Evolutionary conservation across 768 basidiomycete genomes (phyloP).

Genomic region (Cystobasidium tubakii): DNA sequence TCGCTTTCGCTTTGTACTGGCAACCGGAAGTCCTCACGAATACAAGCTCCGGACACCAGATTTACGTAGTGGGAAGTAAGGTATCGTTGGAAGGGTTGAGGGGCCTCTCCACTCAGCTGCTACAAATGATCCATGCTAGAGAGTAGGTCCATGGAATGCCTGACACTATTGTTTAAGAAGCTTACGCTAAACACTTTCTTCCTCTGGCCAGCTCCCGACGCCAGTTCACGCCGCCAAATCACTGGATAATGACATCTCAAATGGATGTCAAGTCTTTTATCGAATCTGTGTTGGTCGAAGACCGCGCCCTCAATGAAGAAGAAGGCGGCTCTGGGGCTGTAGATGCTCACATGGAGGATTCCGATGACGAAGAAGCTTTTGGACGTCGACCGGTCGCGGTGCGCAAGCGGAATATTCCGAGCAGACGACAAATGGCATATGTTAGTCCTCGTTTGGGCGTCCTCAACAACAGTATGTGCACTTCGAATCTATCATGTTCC

Average conservation of each 20-base stretch:
- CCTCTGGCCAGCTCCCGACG: constrained; percentile 62
- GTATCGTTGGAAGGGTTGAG: constrained; percentile 65
- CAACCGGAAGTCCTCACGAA: constrained; percentile 54
- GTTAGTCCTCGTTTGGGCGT: constrained; percentile 81
- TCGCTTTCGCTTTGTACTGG: constrained; percentile 75
- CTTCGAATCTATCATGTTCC: background rate
- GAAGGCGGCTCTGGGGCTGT: constrained; percentile 35
- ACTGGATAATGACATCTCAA: constrained; percentile 67
- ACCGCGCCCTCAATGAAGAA: constrained; percentile 53
- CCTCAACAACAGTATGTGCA: constrained; percentile 64
- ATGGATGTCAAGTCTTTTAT: constrained; percentile 68
- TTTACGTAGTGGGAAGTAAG: constrained; percentile 52
- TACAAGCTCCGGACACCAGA: constrained; percentile 48
- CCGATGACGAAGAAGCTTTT: constrained; percentile 38
- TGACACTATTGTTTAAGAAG: background rate
- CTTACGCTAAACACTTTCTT: constrained; percentile 30
- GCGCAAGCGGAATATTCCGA: constrained; percentile 38
- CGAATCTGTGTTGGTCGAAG: constrained; percentile 76
- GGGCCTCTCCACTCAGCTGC: constrained; percentile 67
- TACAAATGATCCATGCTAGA: constrained; percentile 75
- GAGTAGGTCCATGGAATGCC: constrained; percentile 51
- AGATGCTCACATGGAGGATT: constrained; percentile 42
- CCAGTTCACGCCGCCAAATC: constrained; percentile 71
- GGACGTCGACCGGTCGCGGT: constrained; percentile 18
- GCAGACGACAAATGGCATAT: constrained; percentile 64